These are phyloP conservation scores for Dendrothele bispora DNA, from an alignment of 768 basidiomycete genomes.

Conservation along the genomic window DNA sequence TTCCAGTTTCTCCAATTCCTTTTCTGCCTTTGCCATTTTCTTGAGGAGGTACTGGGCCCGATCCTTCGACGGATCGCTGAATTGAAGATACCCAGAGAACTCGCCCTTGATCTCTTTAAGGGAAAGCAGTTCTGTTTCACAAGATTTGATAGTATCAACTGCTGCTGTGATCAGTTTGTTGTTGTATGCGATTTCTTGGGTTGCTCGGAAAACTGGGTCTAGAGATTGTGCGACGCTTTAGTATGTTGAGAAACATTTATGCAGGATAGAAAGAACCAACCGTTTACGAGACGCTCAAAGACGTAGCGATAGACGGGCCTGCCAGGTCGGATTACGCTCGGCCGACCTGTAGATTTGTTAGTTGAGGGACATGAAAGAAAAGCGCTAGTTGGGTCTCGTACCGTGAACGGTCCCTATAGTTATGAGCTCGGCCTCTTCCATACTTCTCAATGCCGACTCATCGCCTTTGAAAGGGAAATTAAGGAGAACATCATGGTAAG, in stretches of 20 bases:
- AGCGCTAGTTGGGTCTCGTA: too few relatives aligned
- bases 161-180: constrained; percentile 58
- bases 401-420: constrained; percentile 76
- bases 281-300: constrained; percentile 79
- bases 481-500: constrained; percentile 79
- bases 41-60: constrained; percentile 68
- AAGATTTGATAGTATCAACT: constrained; percentile 65
- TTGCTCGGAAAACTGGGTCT: constrained; percentile 81
- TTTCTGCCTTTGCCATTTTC: constrained; percentile 72
- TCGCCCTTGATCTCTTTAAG: constrained; percentile 66
- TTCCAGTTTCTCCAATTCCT: constrained; percentile 70
- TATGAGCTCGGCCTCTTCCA: constrained; percentile 91
- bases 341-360: constrained; percentile 58
- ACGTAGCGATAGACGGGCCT: constrained; percentile 88
- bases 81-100: constrained; percentile 42
- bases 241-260: constrained; percentile 6
- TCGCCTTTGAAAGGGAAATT: constrained; percentile 93
- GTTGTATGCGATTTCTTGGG: constrained; percentile 81
- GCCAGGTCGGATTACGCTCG: constrained; percentile 83
- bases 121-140: constrained; percentile 73
- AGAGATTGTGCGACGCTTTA: neutral
- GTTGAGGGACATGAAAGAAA: too few relatives aligned
- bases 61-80: constrained; percentile 50
- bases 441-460: constrained; percentile 71
- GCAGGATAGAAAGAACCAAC: constrained; percentile 36